phyloP scores from a whole-genome alignment of 2,329 filamentous ascomycete species.

The Triangularia verruculosa region DNA sequence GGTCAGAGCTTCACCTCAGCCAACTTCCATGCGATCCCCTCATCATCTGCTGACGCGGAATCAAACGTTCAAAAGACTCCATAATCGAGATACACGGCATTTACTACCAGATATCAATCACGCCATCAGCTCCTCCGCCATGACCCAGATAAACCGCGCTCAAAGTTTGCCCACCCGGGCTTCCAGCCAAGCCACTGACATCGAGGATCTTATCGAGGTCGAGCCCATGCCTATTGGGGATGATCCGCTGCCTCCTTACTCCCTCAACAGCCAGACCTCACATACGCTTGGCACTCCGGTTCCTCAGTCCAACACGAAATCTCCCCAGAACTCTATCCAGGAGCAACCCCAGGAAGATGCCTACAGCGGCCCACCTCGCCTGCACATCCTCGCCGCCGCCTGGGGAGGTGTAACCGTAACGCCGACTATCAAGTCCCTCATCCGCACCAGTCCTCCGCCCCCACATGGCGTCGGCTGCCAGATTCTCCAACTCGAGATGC shows the following conservation, averaged over 20 bases:
- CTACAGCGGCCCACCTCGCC: neutral
- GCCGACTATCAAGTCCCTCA: slow-evolving; percentile 18
- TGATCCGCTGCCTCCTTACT: neutral
- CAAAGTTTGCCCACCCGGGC: neutral
- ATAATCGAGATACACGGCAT: too few species aligned
- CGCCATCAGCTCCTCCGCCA: neutral
- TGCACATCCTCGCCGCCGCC: slow-evolving; percentile 24
- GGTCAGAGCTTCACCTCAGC: neutral
- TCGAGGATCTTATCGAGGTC: neutral
- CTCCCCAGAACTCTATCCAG: neutral
- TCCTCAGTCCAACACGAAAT: neutral
- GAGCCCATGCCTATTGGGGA: neutral
- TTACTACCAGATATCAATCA: neutral
- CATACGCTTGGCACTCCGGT: neutral
- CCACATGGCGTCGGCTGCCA: neutral
- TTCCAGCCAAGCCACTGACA: neutral
- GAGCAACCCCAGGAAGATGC: neutral
- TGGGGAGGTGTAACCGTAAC: slow-evolving; percentile 28
- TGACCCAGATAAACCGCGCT: neutral
- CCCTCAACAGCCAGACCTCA: neutral
- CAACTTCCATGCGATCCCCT: neutral
- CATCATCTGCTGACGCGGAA: neutral
- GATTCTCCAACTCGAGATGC: slow-evolving; percentile 20
- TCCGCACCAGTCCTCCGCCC: slow-evolving; percentile 10
- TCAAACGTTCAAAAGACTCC: too few species aligned